Evolutionary conservation across 164 flowering plant genomes (phyloP).

Genomic region (Macadamia tetraphylla): DNA sequence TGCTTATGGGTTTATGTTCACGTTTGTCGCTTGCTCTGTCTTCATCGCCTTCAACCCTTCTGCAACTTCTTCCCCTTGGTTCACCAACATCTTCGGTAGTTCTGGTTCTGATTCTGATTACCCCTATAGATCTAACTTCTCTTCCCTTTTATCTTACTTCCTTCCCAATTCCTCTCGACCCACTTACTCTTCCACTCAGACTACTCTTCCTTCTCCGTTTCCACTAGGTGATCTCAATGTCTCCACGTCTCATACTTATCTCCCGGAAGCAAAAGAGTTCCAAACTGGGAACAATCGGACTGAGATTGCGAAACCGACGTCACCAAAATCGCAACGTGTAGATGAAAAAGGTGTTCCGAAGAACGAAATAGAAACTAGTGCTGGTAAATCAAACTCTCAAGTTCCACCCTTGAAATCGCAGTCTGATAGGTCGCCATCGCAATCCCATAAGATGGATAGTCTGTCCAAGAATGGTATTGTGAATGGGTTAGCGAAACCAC

Average conservation of each 20-base stretch:
- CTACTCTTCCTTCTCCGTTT: slow-evolving; percentile 1
- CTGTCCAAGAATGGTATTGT: no score
- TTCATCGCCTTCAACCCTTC: slow-evolving; percentile 65
- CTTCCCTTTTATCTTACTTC: slow-evolving; percentile 49
- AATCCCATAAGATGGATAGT: no score
- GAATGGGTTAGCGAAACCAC: no score
- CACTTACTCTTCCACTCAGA: background rate
- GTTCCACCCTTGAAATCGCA: background rate
- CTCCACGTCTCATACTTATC: slow-evolving; percentile 25
- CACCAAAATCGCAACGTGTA: background rate
- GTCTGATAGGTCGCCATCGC: no score
- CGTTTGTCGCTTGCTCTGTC: slow-evolving; percentile 55
- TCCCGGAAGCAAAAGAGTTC: slow-evolving; percentile 1
- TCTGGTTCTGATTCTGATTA: slow-evolving; percentile 10
- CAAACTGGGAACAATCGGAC: slow-evolving; percentile 14
- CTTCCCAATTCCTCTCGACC: slow-evolving; percentile 40
- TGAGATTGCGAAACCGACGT: background rate
- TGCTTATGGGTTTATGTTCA: slow-evolving; percentile 50
- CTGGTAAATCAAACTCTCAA: background rate
- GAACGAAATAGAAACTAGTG: background rate
- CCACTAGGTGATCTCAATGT: background rate
- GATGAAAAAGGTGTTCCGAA: background rate
- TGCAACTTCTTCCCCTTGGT: slow-evolving; percentile 49
- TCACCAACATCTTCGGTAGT: slow-evolving; percentile 39
- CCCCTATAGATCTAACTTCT: slow-evolving; percentile 35